Conservation (phyloP, 208 protist species). For the Naegleria fowleri region DNA sequence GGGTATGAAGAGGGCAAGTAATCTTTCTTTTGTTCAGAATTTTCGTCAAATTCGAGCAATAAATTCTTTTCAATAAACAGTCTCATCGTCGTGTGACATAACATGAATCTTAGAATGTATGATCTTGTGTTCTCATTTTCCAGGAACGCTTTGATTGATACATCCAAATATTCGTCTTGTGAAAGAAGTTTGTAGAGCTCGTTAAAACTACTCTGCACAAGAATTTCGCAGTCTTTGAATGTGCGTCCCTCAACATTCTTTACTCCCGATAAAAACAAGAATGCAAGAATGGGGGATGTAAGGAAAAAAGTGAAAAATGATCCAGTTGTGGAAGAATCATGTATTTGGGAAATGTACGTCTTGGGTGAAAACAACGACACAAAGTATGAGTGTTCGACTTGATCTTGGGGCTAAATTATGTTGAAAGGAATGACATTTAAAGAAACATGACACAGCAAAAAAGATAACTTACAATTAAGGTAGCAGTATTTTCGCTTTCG, state of each 20-base stretch:
- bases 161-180: not conserved
- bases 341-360: not conserved
- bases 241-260: not conserved
- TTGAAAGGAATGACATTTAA: too few species aligned
- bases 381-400: not conserved
- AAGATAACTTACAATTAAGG: constrained; percentile 8
- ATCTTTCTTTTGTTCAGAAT: too few species aligned
- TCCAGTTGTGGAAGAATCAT: not conserved
- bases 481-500: constrained; percentile 15
- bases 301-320: constrained; percentile 18
- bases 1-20: not conserved
- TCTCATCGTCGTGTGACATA: not conserved
- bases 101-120: not conserved
- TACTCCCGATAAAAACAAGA: not conserved
- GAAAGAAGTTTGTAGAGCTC: not conserved
- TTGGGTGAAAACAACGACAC: not conserved
- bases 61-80: too few species aligned
- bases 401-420: not conserved
- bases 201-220: not conserved
- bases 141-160: not conserved
- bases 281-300: not conserved
- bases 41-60: too few species aligned
- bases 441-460: too few species aligned
- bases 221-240: not conserved
- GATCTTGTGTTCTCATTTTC: not conserved